Base-by-base conservation (phyloP, 2,329 filamentous ascomycete genomes). In the Fusarium aywerte region DNA sequence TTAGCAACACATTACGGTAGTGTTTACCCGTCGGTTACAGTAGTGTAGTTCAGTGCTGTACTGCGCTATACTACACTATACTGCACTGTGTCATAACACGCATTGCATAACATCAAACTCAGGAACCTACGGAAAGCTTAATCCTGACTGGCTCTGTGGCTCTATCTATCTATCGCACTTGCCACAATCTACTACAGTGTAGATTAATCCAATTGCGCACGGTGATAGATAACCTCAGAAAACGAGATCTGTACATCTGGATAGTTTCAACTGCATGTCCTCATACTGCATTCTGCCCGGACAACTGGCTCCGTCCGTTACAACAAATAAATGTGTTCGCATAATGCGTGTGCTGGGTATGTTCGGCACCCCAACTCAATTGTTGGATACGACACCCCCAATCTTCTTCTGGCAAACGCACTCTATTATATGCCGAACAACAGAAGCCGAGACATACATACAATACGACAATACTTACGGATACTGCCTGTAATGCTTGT, bases 351-450 rank as follows among this genome's bases (percentile, higher is more conserved):
- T 39, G 36, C 13, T 39, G 36, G 36, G 36, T 12, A 39, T 39
- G 13, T 15, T 39, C 36, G 36, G 20, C 36, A 39, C 5, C 21
- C 18, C 36, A 39, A 39, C 2, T 39, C 18, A 7, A 21, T 39
- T 36, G 8, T 56, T 32, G 16, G 10, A 16, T 23, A 27, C 39
- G 16, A 21, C 16, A n/a, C 20, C 42, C 36, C 39, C n/a, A 39
- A 45, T 32, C 6, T 56, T 29, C 33, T 56, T 58, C 27, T 38
- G 31, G 36, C 27, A 58, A 58, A 9, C 31, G 50, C 43, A 44
- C 50, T 51, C 27, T n/a, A 40, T 18, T 25, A 57, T 45, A 38
- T 58, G 40, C 56, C 56, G 56, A 58, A 39, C 40, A 25, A 59
- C n/a, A 42, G 27, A 13, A 61, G 47, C 56, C 56, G 45, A 61